Evolutionary conservation across 306 rosid species (phyloP).

Genomic region (Begonia masoniana): DNA sequence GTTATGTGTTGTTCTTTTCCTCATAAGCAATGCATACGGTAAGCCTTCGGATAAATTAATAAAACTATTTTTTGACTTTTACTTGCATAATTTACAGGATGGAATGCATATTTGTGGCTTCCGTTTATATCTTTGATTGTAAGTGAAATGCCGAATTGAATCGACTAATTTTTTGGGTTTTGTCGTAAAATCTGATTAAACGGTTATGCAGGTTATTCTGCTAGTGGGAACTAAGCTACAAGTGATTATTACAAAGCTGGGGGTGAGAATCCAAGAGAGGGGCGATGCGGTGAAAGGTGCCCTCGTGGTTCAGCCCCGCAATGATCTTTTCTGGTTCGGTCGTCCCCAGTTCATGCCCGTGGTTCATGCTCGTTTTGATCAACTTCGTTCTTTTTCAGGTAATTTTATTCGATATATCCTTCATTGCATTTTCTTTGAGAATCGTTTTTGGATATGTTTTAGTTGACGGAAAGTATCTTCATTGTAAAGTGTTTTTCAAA

Average conservation of each 20-base stretch:
- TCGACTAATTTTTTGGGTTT: too few relatives aligned
- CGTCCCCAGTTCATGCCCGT: constrained; percentile 36
- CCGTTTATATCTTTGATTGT: constrained; percentile 68
- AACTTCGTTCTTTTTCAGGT: constrained; percentile 79
- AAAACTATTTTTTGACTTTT: too few relatives aligned
- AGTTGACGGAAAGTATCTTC: too few relatives aligned
- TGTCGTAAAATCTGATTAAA: neutral
- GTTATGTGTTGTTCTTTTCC: constrained; percentile 52
- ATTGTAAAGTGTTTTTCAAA: too few relatives aligned
- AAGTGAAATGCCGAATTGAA: constrained; percentile 15
- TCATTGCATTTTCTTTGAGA: too few relatives aligned
- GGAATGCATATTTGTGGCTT: constrained; percentile 60
- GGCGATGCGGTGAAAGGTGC: constrained; percentile 66
- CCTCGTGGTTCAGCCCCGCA: constrained; percentile 61
- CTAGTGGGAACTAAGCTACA: constrained; percentile 67
- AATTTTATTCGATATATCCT: neutral
- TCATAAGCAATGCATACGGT: constrained; percentile 35
- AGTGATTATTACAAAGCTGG: constrained; percentile 63
- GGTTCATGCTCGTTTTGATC: constrained; percentile 49
- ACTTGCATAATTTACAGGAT: constrained; percentile 21
- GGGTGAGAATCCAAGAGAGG: constrained; percentile 44
- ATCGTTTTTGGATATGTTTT: too few relatives aligned
- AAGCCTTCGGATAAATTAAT: too few relatives aligned
- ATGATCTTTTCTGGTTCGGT: constrained; percentile 75
- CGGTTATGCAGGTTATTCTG: constrained; percentile 39